Percentiles rank a stretch among this genome's conserved stretches.
phyloP scores from a whole-genome alignment of 2,329 filamentous ascomycete species.

The Ophiobolus disseminans region DNA sequence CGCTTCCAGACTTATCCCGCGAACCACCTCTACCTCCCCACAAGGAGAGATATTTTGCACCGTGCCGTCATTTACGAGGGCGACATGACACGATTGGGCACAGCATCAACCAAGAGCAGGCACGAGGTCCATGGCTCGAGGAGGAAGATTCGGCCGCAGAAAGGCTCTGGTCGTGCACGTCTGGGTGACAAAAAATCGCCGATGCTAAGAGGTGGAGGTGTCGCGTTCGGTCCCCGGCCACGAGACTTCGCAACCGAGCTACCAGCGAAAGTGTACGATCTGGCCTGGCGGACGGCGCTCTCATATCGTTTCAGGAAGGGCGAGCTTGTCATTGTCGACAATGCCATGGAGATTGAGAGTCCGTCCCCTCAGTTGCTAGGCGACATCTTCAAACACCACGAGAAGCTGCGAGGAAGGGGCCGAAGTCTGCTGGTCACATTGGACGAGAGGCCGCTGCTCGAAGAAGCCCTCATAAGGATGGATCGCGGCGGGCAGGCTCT shows the following conservation, averaged over 20 bases:
- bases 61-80: conserved; percentile 92
- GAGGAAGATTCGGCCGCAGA: conserved; percentile 83
- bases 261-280: conserved; percentile 89
- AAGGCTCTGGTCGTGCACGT: conserved; percentile 82
- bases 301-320: conserved; percentile 89
- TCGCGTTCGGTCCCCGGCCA: conserved; percentile 87
- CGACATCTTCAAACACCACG: conserved; percentile 73
- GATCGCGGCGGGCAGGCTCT: conserved; percentile 74
- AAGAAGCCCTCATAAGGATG: conserved; percentile 69
- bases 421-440: conserved; percentile 41
- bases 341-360: conserved; percentile 73
- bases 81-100: conserved; percentile 80
- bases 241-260: conserved; percentile 87
- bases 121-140: conserved; percentile 83
- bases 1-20: conserved; percentile 78
- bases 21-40: conserved; percentile 84
- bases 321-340: conserved; percentile 84
- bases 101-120: conserved; percentile 65
- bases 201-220: conserved; percentile 82
- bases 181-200: conserved; percentile 83
- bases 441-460: conserved; percentile 60
- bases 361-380: conserved; percentile 69
- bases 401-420: conserved; percentile 52
- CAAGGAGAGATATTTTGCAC: conserved; percentile 91
- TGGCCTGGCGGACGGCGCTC: conserved; percentile 92